Base-by-base conservation (phyloP, 1,284 basidiomycete species). In the Ganoderma lucidum region DNA sequence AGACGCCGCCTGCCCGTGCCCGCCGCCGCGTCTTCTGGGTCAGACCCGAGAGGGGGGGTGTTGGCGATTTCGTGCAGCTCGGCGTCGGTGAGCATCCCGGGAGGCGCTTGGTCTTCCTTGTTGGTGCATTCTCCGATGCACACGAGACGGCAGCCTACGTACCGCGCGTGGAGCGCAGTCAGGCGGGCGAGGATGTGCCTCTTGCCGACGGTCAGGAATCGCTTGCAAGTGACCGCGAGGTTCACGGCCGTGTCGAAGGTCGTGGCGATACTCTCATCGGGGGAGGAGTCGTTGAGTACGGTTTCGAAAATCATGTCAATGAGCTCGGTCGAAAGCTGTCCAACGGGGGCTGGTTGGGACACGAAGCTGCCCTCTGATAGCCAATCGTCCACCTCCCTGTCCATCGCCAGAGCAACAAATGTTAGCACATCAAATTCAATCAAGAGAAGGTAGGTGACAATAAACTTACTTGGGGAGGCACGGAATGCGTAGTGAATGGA, bases 111-210 rank as follows among this genome's bases (percentile, higher is more conserved):
- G 39, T 67, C 64, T 19, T 69, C 51, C 67, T 30, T 28, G 4
- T 44, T 2, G 30, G 63, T 37, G 59, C 56, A 59, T 15, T 68
- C 64, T 2, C 68, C 70, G 41, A 72, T 12, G 60, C 72, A 75
- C 17, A 73, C 64, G 42, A 76, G 23, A 19, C 71, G 70, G 19
- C 62, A 28, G 15, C 65, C 63, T 3, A 60, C 59, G 71, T 69
- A 72, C n/a, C 63, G 42, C 9, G 63, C 32, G 35, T 35, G 6
- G 28, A 23, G 10, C 30, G 23, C 23, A n/a, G 15, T 5, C 5
- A 66, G 23, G 19, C n/a, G 10, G 1, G n/a, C n/a, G 17, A 58
- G 55, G 41, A 73, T 15, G 17, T 59, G 62, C 19, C 48, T 45
- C 37, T 66, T 56, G 14, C 66, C 68, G n/a, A 66, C 23, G 6